Base-by-base conservation (phyloP, 176 grass and related monocot genomes). In the Bromus sterilis region DNA sequence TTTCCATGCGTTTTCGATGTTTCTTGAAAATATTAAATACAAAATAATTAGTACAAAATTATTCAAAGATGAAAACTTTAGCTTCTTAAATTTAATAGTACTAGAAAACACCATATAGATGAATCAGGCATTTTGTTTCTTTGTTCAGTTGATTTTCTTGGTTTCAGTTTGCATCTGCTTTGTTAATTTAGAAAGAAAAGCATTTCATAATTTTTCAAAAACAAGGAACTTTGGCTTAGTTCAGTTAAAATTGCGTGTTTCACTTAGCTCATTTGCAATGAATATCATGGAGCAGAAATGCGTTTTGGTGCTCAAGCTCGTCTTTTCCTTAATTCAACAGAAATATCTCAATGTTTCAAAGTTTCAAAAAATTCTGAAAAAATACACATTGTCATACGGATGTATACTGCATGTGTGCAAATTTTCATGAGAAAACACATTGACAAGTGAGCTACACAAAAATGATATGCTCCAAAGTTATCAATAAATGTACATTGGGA, bases 1-100 rank as follows among this genome's bases (percentile, higher is more conserved):
- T 80, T 49, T 74, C 46, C 2, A 56, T 32, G 35, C 23, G 36
- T 28, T 66, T 74, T 43, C 77, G 35, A 64, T 86, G 69, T 86
- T 86, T 86, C 77, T 86, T 10, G 31, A 2, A 43, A 74, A 41
- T 2, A 74, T 34, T 56, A 18, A 7, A 1, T 9, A n/a, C 13
- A 66, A 3, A 86, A 8, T 41, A 39, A 33, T 33, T 66, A 30
- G 7, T 53, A 74, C 20, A 40, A 73, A 55, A 5, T 39, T 23
- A n/a, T 49, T 71, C 12, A 39, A 71, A 61, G 1, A 31, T 9
- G 25, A 56, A 11, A 29, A 30, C 7, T 16, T 2, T 39, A 9
- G 14, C 0, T 39, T 12, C 0, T 15, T 48, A 29, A 64, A 33
- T 31, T n/a, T n/a, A n/a, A n/a, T 3, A 34, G 7, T 36, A 37